Evolutionary conservation across 257 asterid species (phyloP).

Genomic region (Gentiana straminea): DNA sequence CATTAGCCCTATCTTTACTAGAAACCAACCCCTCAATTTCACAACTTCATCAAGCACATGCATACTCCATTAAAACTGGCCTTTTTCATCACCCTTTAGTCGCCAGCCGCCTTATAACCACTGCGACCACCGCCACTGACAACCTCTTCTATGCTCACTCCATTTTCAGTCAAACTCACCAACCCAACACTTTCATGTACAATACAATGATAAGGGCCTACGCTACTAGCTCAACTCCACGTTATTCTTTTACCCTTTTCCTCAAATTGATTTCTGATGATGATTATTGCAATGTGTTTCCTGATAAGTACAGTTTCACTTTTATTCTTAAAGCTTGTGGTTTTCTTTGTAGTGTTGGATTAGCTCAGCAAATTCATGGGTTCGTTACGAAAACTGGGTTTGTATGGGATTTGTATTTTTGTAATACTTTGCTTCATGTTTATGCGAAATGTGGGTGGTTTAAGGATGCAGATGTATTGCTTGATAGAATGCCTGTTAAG

Average conservation of each 20-base stretch:
- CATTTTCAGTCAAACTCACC: conserved; percentile 16
- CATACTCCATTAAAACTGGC: conserved; percentile 29
- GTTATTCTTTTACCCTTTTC: conserved; percentile 13
- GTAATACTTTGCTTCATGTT: conserved; percentile 24
- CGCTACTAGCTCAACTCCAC: conserved; percentile 18
- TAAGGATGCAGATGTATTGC: conserved; percentile 18
- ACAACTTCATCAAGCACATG: conserved; percentile 29
- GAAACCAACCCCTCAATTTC: no score
- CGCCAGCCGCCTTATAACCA: conserved; percentile 26
- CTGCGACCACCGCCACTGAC: conserved; percentile 13
- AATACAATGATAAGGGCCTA: conserved; percentile 27
- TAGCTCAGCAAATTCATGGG: conserved; percentile 25
- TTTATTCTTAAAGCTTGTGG: conserved; percentile 34
- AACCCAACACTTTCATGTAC: conserved; percentile 25
- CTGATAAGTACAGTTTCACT: conserved; percentile 29
- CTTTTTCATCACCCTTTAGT: conserved; percentile 17
- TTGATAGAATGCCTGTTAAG: conserved; percentile 12
- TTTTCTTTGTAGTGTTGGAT: conserved; percentile 7
- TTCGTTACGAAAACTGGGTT: conserved; percentile 19
- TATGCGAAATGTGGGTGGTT: conserved; percentile 26
- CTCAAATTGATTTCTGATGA: conserved; percentile 18
- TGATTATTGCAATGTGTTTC: conserved; percentile 3
- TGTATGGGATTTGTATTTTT: conserved; percentile 18
- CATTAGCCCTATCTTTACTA: no score
- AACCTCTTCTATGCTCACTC: conserved; percentile 25